Evolutionary conservation across 2,329 filamentous ascomycete species (phyloP).

Genomic region (Curvularia lunata): DNA sequence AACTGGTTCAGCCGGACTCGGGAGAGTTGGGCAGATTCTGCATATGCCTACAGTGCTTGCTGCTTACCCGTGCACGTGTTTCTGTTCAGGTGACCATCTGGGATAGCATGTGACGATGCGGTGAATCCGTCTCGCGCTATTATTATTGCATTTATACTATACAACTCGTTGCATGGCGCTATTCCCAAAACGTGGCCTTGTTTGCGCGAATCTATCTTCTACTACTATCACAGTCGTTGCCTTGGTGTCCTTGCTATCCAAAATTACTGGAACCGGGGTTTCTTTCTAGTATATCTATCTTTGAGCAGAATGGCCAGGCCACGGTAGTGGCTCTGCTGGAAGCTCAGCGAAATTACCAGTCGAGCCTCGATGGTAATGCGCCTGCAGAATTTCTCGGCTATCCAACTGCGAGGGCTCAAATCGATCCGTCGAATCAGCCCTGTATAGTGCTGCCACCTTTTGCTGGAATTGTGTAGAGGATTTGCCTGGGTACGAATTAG

Average conservation of each 20-base stretch:
- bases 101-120: background rate
- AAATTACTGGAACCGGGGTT: too few species aligned
- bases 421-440: conserved; percentile 17
- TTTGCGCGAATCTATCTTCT: background rate
- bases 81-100: background rate
- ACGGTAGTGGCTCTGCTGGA: conserved; percentile 14
- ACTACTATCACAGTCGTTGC: background rate
- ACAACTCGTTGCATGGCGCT: background rate
- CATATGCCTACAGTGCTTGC: background rate
- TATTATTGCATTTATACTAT: background rate
- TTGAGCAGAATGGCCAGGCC: conserved; percentile 4
- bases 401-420: conserved; percentile 14
- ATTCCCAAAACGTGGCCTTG: background rate
- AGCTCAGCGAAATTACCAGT: conserved; percentile 11
- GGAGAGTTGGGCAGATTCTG: background rate
- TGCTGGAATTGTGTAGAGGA: conserved; percentile 1
- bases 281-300: background rate
- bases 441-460: conserved; percentile 4
- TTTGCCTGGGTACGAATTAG: conserved; percentile 2
- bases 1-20: background rate
- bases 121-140: background rate
- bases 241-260: background rate
- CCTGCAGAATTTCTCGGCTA: conserved; percentile 9
- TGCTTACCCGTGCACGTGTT: background rate
- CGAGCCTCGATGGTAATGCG: background rate